phyloP scores from a whole-genome alignment of 2,329 filamentous ascomycete species.

The Huntiella bhutanensis region DNA sequence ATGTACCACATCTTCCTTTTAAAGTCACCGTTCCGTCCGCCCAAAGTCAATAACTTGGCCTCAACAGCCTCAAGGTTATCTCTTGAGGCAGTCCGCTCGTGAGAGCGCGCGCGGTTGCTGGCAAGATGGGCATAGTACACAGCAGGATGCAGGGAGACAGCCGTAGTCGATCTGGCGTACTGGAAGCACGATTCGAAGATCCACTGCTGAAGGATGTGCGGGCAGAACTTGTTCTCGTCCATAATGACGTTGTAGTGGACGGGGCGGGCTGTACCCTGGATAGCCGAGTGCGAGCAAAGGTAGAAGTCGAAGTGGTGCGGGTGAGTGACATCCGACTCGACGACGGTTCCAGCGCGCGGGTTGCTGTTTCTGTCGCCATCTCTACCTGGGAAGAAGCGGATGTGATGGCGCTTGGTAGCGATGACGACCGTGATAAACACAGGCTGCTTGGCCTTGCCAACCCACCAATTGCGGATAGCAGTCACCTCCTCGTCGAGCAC shows the following conservation, averaged over 20 bases:
- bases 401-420: constrained; percentile 83
- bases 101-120: constrained; percentile 57
- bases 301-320: constrained; percentile 84
- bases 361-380: constrained; percentile 57
- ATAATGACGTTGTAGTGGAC: constrained; percentile 81
- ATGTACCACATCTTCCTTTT: constrained; percentile 26
- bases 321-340: constrained; percentile 79
- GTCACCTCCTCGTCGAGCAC: constrained; percentile 63
- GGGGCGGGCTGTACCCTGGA: constrained; percentile 84
- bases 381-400: constrained; percentile 67
- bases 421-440: constrained; percentile 71
- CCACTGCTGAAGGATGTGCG: constrained; percentile 62
- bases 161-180: constrained; percentile 78
- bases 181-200: constrained; percentile 93
- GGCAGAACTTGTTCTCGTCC: constrained; percentile 53
- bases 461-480: constrained; percentile 45
- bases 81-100: constrained; percentile 29
- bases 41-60: not conserved
- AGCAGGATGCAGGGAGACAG: constrained; percentile 72
- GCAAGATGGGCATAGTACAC: constrained; percentile 94
- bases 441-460: constrained; percentile 19
- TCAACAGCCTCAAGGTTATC: constrained; percentile 1
- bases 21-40: not conserved
- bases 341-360: constrained; percentile 64
- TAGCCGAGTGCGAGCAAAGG: constrained; percentile 44